A percentile compares a stretch with the other conserved stretches of the same genome.
Conservation (phyloP, 2,329 filamentous ascomycete genomes). For the Clarireedia hainanense region DNA sequence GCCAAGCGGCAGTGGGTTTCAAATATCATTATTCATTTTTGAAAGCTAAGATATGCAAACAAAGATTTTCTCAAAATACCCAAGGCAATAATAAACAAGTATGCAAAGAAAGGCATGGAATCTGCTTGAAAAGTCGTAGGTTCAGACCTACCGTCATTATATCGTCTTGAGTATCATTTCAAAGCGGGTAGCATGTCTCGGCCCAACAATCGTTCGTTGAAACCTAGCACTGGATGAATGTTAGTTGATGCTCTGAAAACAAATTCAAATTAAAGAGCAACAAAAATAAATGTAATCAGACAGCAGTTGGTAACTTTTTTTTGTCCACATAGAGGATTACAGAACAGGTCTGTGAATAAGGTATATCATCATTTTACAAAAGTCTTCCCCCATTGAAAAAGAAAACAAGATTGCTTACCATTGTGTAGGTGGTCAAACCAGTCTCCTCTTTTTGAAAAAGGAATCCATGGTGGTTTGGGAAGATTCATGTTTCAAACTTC, state of each 20-base stretch:
- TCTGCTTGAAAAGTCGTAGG: no score
- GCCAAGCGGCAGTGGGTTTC: no score
- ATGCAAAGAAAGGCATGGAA: no score
- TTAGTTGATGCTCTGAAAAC: conserved; percentile 5
- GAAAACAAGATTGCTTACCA: conserved; percentile 14
- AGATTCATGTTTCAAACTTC: conserved; percentile 66
- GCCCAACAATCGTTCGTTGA: no score
- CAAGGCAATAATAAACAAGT: no score
- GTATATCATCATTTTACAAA: conserved; percentile 58
- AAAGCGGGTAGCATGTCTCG: no score
- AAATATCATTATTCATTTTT: no score
- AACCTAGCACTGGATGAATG: not conserved
- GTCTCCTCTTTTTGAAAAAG: conserved; percentile 61
- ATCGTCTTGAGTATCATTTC: no score
- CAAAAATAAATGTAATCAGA: conserved; percentile 45
- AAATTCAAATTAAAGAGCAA: not conserved
- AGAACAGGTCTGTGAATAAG: conserved; percentile 79
- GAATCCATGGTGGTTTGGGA: conserved; percentile 67
- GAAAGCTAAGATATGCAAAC: no score
- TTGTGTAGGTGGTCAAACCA: conserved; percentile 8
- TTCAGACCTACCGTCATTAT: no score
- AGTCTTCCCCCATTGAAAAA: conserved; percentile 9
- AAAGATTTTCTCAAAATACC: no score
- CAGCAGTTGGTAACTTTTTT: conserved; percentile 70
- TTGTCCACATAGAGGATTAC: conserved; percentile 61